A percentile compares a stretch with the other conserved stretches of the same genome.
These are phyloP conservation scores for Nepenthes alata DNA, from an alignment of 179 eudicot species.

Conservation along the genomic window DNA sequence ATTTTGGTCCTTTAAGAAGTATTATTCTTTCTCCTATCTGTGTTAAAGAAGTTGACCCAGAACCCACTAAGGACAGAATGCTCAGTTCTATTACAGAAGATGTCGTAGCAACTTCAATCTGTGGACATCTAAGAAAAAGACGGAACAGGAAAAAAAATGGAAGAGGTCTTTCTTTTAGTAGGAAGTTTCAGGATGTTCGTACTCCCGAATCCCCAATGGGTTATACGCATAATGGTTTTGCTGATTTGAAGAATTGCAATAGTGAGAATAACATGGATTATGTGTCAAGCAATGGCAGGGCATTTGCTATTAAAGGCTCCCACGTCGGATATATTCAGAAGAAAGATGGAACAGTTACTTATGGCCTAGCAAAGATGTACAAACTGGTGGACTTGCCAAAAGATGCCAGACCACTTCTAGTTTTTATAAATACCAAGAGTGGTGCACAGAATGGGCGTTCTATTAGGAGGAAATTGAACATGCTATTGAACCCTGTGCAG, in stretches of 20 bases:
- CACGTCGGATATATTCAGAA: constrained; percentile 25
- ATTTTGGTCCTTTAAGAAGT: constrained; percentile 65
- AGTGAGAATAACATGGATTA: constrained; percentile 36
- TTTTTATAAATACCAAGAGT: constrained; percentile 67
- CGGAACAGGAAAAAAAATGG: constrained; percentile 50
- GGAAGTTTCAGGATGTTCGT: constrained; percentile 37
- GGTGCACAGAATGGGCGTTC: constrained; percentile 76
- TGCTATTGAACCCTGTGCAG: constrained; percentile 81
- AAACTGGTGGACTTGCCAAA: constrained; percentile 57
- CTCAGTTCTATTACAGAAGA: constrained; percentile 44
- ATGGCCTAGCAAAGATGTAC: constrained; percentile 39
- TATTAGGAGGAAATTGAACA: constrained; percentile 66
- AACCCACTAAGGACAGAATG: constrained; percentile 24
- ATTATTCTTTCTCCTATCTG: constrained; percentile 66
- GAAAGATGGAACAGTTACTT: constrained; percentile 30
- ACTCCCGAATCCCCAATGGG: constrained; percentile 27
- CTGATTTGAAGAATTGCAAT: constrained; percentile 37
- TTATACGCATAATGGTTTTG: constrained; percentile 40
- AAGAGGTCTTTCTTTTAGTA: constrained; percentile 26
- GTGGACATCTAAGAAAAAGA: constrained; percentile 51
- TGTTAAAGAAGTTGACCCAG: constrained; percentile 54
- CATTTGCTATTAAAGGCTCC: constrained; percentile 24
- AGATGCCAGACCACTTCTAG: constrained; percentile 65
- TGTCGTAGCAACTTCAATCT: constrained; percentile 25
- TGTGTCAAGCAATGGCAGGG: constrained; percentile 22